phyloP scores from a whole-genome alignment of 176 grass and related monocot genomes.

The Dendrocalamus sinicus region DNA sequence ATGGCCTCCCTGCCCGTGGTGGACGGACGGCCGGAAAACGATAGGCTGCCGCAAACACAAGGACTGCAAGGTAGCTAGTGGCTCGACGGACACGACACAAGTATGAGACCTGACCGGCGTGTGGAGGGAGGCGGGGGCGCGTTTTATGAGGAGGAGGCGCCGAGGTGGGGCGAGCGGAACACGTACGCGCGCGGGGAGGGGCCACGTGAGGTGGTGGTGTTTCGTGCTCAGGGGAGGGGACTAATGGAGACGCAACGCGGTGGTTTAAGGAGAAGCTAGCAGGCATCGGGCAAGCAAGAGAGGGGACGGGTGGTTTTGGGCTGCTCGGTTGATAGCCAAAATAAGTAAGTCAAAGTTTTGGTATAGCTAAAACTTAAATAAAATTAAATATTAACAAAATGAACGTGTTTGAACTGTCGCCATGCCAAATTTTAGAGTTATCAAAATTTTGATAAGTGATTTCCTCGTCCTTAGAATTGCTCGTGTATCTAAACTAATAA shows the following conservation, averaged over 20 bases:
- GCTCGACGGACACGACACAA: neutral
- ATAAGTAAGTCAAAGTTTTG: too few relatives aligned
- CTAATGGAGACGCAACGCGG: neutral
- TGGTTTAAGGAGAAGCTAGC: neutral
- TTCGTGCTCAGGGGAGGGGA: conserved; percentile 20
- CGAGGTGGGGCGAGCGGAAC: neutral
- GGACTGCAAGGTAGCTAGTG: neutral
- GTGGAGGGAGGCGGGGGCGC: neutral
- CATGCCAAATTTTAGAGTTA: too few relatives aligned
- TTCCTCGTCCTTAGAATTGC: too few relatives aligned
- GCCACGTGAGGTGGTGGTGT: conserved; percentile 23
- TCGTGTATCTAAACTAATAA: too few relatives aligned
- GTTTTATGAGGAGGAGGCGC: conserved; percentile 48
- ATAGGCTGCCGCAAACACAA: neutral
- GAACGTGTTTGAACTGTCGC: too few relatives aligned
- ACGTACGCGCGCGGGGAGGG: conserved; percentile 35
- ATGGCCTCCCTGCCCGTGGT: neutral
- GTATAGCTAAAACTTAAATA: too few relatives aligned
- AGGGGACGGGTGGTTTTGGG: neutral
- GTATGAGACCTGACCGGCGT: conserved; percentile 9
- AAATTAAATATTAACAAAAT: too few relatives aligned
- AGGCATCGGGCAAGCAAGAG: neutral
- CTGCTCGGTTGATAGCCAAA: too few relatives aligned
- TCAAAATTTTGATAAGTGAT: too few relatives aligned
- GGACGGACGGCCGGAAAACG: neutral